Conservation (phyloP, 2,329 filamentous ascomycete genomes). For the Cercospora canescens region DNA sequence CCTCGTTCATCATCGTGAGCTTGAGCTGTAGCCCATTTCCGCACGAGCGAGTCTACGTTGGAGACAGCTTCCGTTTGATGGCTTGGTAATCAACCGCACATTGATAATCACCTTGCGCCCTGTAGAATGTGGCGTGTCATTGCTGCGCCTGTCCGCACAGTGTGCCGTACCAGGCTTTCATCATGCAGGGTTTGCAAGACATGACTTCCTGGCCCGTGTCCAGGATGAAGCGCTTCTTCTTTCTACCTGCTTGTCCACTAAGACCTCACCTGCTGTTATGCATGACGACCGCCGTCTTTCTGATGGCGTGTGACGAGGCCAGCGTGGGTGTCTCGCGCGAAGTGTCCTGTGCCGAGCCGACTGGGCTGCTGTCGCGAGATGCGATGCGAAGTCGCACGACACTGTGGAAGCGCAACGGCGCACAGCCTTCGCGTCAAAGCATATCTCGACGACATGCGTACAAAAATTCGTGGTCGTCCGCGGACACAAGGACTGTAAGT, state of each 20-base stretch:
- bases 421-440: not conserved
- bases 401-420: not conserved
- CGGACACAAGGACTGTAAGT: not conserved
- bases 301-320: not conserved
- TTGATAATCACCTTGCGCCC: not conserved
- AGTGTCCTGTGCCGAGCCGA: not conserved
- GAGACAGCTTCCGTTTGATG: not conserved
- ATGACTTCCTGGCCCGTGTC: not conserved
- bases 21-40: no score
- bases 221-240: not conserved
- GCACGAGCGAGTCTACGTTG: no score
- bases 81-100: not conserved
- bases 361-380: not conserved
- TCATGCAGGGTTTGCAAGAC: not conserved
- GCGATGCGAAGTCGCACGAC: not conserved
- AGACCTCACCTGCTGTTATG: not conserved
- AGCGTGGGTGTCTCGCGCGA: not conserved
- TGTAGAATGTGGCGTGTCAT: not conserved
- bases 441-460: not conserved
- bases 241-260: not conserved
- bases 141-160: not conserved
- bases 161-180: not conserved
- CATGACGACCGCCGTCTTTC: not conserved
- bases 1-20: not conserved
- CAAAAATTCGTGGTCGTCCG: not conserved